Evolutionary conservation across 257 asterid genomes (phyloP), one percentile per base, ranked within the genome.

Genomic region (Solanum etuberosum): DNA sequence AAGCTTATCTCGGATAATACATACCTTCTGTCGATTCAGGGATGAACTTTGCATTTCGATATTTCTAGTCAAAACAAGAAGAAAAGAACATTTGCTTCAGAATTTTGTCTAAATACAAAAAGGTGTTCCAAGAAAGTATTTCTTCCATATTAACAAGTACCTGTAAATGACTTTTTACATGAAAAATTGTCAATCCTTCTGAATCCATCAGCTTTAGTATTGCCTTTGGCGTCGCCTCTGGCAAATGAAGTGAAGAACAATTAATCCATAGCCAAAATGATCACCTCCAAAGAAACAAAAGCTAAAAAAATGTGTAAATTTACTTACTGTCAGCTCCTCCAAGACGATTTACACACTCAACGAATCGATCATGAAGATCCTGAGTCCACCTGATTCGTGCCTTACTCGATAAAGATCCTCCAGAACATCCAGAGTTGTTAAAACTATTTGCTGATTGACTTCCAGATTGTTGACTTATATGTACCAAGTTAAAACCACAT

Each of bases 91-190:
- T 43, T 80, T 81, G 43, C 29, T 18, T 81, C 65, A 81, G 67
- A 81, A 48, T 29, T 80, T 48, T 18, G 20, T 48, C n/a, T 15
- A 81, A 48, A 29, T 81, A 29, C 85, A 23, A 5, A 18, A 46
- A 29, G 23, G 29, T 29, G 42, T 81, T 81, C 67, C 68, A 5
- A 81, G 68, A 81, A 46, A 81, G 43, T 48, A 27, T 15, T 48
- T 48, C 2, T 29, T 81, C 3, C 67, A 16, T 81, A 46, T 46
- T 9, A 73, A 25, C 34, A 38, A 51, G 59, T 85, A 96, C 99
- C 98, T 96, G 99, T 86, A 97, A 88, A 93, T 97, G 99, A 91
- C 98, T 95, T 90, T 97, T 97, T 84, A 97, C 96, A 92, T 97
- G 99, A 89, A 94, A 94, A 86, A 97, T 97, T 65, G 98, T 95